phyloP scores from a whole-genome alignment of 441 rosid genomes.

The Pelargonium cotyledonis region DNA sequence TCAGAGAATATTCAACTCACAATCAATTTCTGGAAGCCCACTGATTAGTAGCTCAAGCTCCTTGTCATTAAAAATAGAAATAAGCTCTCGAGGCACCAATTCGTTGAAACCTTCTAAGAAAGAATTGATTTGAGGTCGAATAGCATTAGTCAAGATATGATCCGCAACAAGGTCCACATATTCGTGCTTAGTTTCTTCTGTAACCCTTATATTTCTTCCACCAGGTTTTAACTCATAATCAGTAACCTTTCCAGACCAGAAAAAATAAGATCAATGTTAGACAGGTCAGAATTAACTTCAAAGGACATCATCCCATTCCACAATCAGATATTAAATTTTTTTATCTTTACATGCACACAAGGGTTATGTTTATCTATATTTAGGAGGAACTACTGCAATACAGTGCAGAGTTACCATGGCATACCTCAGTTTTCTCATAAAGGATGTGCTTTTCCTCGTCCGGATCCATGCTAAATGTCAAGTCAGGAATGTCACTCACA shows the following conservation, averaged over 20 bases:
- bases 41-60: conserved; percentile 98
- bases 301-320: background rate
- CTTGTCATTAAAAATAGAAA: conserved; percentile 88
- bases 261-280: background rate
- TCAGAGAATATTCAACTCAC: conserved; percentile 49
- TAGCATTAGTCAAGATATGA: conserved; percentile 91
- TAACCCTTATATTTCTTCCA: conserved; percentile 88
- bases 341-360: too few species aligned
- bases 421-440: conserved; percentile 89
- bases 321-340: too few species aligned
- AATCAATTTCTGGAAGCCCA: conserved; percentile 96
- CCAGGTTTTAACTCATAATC: conserved; percentile 98
- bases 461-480: conserved; percentile 97
- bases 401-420: conserved; percentile 10
- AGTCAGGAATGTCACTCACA: conserved; percentile 73
- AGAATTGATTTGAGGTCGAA: conserved; percentile 87
- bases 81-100: conserved; percentile 68
- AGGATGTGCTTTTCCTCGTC: conserved; percentile 97
- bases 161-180: conserved; percentile 97
- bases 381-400: background rate
- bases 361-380: too few species aligned
- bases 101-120: conserved; percentile 89
- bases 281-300: background rate
- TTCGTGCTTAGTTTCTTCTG: conserved; percentile 94
- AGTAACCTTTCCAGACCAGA: conserved; percentile 53